Conservation (phyloP, 495 filamentous ascomycete genomes). For the Tuber umbilicatum region DNA sequence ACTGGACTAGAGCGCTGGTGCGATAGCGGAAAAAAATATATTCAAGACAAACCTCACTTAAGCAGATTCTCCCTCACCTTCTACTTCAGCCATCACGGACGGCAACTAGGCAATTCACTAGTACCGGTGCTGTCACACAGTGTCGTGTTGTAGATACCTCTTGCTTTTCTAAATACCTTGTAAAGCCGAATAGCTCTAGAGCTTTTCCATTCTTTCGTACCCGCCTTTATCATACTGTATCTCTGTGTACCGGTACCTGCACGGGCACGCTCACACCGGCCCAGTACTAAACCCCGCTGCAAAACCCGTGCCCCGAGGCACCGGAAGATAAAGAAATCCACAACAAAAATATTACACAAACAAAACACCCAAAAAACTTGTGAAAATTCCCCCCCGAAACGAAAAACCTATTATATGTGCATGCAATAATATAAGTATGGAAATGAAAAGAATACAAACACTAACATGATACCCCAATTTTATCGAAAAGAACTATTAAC, state of each 20-base stretch:
- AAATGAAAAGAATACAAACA: constrained; percentile 11
- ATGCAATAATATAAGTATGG: background rate
- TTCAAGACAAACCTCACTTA: background rate
- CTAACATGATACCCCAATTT: background rate
- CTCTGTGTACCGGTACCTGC: background rate
- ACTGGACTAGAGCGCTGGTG: no score
- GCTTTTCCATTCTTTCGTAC: background rate
- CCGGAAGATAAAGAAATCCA: background rate
- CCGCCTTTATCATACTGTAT: background rate
- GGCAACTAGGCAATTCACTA: background rate
- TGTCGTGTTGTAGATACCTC: background rate
- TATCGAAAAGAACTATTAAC: constrained; percentile 16
- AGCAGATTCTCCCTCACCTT: background rate
- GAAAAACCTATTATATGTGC: background rate
- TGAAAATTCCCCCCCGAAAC: background rate
- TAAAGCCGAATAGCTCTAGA: background rate
- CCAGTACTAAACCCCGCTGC: background rate
- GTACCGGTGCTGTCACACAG: no score
- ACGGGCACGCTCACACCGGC: background rate
- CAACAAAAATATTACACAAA: background rate
- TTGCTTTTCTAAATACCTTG: background rate
- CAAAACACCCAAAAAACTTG: background rate
- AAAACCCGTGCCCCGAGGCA: background rate
- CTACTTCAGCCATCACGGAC: background rate
- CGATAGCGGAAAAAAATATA: no score